Evolutionary conservation across 352 stramenopile species (phyloP).

Genomic region (Phytophthora fragariae): DNA sequence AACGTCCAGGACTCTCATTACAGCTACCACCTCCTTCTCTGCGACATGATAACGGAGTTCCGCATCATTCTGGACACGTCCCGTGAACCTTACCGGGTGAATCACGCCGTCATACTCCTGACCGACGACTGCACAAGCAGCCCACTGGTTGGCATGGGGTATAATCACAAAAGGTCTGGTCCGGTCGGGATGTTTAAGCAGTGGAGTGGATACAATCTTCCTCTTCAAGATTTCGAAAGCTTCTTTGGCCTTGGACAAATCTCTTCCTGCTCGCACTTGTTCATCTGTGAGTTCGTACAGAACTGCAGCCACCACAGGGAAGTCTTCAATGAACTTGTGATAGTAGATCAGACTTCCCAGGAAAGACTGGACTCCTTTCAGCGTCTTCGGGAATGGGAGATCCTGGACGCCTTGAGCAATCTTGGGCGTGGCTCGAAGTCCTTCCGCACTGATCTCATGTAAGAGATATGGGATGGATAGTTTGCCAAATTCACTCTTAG

Average conservation of each 20-base stretch:
- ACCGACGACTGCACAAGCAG: too few species aligned
- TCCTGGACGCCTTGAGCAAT: background rate
- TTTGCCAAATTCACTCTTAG: too few species aligned
- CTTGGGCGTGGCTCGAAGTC: too few species aligned
- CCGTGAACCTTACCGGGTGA: background rate
- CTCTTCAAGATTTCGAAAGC: slow-evolving; percentile 2
- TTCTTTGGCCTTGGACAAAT: background rate
- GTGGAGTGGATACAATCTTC: background rate
- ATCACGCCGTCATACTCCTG: too few species aligned
- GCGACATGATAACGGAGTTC: background rate
- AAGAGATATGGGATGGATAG: too few species aligned
- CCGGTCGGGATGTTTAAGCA: background rate
- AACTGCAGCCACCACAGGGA: background rate
- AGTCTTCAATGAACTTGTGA: slow-evolving; percentile 7
- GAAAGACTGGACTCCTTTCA: slow-evolving; percentile 5
- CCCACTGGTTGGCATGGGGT: too few species aligned
- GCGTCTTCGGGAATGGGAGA: background rate
- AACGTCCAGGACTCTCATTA: too few species aligned
- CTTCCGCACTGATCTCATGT: too few species aligned
- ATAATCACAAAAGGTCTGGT: too few species aligned
- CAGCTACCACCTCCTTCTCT: slow-evolving; percentile 1
- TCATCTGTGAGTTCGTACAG: slow-evolving; percentile 1
- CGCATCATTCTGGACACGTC: background rate
- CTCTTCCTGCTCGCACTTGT: background rate
- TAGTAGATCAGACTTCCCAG: slow-evolving; percentile 2